A percentile compares a stretch with the other conserved stretches of the same genome.
Evolutionary conservation across 2,329 filamentous ascomycete genomes (phyloP).

Genomic region (Fusarium sp.): DNA sequence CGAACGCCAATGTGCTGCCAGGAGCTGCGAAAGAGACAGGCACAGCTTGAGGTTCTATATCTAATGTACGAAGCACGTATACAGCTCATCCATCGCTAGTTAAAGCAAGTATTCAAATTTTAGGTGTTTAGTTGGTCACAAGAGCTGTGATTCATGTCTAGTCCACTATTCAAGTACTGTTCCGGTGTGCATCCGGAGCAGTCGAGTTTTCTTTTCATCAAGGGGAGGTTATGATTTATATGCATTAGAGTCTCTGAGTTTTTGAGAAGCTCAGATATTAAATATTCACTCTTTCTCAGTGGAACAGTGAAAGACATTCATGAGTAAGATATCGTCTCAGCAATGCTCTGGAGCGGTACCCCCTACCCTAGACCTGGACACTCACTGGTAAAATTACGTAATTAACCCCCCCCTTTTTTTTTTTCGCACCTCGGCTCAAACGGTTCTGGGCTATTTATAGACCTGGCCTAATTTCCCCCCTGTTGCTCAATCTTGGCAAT

Average conservation of each 20-base stretch:
- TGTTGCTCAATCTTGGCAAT: neutral
- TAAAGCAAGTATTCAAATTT: neutral
- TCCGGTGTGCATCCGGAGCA: fast-evolving
- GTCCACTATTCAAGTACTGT: fast-evolving
- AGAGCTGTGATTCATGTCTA: too few species aligned
- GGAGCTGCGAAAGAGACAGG: neutral
- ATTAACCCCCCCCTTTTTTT: neutral
- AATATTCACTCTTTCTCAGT: neutral
- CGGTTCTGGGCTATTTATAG: neutral
- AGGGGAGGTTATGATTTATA: neutral
- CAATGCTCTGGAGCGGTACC: neutral
- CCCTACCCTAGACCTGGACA: neutral
- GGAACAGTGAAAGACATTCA: neutral
- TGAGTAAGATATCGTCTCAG: too few species aligned
- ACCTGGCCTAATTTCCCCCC: neutral
- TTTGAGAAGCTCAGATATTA: neutral
- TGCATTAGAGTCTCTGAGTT: neutral
- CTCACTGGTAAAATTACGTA: neutral
- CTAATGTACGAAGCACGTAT: neutral
- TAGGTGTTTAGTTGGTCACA: neutral
- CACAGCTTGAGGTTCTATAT: too few species aligned
- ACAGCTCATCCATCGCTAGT: too few species aligned
- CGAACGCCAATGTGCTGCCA: neutral
- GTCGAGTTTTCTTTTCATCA: neutral
- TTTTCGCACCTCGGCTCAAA: neutral